Base-by-base conservation (phyloP, 2,329 filamentous ascomycete genomes). In the Ophiostoma sp. region DNA sequence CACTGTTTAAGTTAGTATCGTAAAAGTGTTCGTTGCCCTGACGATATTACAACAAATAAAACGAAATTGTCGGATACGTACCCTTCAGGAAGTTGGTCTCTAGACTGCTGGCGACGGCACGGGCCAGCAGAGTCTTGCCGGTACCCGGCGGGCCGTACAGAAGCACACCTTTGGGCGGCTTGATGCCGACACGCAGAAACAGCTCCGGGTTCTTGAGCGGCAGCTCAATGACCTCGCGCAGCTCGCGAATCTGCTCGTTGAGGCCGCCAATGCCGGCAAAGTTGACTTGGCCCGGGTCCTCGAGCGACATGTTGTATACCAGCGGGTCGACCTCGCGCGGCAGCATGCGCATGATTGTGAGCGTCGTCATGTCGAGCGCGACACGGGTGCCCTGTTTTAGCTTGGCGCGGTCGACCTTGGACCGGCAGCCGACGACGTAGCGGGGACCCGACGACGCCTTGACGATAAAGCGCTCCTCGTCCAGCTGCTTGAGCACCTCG, bases 321-420 rank as follows among this genome's bases (percentile, higher is more conserved):
- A 99, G 85, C 27, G 95, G 95, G 77, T 99, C 95, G 77, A 99
- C 96, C 83, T 99, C 95, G 78, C 95, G 90, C 70, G 95, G 96
- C 64, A 99, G 85, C 95, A 99, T 99, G 76, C 95, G 92, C 95
- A 99, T 99, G 80, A 99, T 99, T 70, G 95, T 99, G 74, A 99
- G 90, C 27, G 95, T 99, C 66, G 95, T 99, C 95, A 99, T 99
- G 77, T 99, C 95, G 70, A 99, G 89, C 45, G 95, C 94, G 68
- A 99, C 95, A 76, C 95, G 92, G 41, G 94, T 97, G 75, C 96
- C 96, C 81, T 99, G 95, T 86, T 98, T 99, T 77, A 99, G 83
- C 84, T 97, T 98, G 71, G 84, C 83, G 82, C 96, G 97, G 83
- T 99, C 95, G 76, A 99, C 95, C 81, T 99, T 99, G 71, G 93